These are phyloP conservation scores for Kwoniella bestiolae DNA, from an alignment of 768 basidiomycete genomes.

Conservation along the genomic window DNA sequence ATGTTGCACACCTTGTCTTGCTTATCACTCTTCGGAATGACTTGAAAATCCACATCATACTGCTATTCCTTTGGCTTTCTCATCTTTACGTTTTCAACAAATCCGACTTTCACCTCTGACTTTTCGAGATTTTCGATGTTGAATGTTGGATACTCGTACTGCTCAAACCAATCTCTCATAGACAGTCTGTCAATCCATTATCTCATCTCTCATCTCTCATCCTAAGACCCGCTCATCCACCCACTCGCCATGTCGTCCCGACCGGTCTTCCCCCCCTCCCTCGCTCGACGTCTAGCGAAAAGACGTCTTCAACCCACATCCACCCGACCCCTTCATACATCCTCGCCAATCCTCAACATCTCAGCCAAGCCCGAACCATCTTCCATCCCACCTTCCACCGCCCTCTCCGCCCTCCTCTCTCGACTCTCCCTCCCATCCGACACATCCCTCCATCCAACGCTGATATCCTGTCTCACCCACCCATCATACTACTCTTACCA, in stretches of 20 bases:
- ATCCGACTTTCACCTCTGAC: neutral
- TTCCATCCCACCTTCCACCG: constrained; percentile 33
- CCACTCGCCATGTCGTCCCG: constrained; percentile 20
- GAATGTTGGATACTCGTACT: no score
- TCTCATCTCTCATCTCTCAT: neutral
- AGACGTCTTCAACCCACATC: constrained; percentile 17
- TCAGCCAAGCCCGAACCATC: constrained; percentile 13
- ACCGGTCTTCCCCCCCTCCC: constrained; percentile 20
- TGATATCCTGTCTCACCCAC: constrained; percentile 52
- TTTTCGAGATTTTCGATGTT: no score
- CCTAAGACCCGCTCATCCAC: neutral
- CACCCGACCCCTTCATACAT: constrained; percentile 6
- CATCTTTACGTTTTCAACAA: neutral
- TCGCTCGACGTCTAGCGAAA: constrained; percentile 28
- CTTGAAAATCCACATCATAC: no score
- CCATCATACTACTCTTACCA: constrained; percentile 36
- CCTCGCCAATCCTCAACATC: constrained; percentile 1
- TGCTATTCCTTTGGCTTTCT: no score
- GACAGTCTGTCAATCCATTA: no score
- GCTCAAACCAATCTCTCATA: no score
- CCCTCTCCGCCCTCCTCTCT: constrained; percentile 51
- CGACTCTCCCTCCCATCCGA: constrained; percentile 42
- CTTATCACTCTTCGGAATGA: constrained; percentile 2
- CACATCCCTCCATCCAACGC: constrained; percentile 30
- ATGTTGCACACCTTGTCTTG: neutral